Evolutionary conservation across 2,329 filamentous ascomycete genomes (phyloP), one percentile per base, ranked within the genome.

Genomic region (Nemania abortiva): DNA sequence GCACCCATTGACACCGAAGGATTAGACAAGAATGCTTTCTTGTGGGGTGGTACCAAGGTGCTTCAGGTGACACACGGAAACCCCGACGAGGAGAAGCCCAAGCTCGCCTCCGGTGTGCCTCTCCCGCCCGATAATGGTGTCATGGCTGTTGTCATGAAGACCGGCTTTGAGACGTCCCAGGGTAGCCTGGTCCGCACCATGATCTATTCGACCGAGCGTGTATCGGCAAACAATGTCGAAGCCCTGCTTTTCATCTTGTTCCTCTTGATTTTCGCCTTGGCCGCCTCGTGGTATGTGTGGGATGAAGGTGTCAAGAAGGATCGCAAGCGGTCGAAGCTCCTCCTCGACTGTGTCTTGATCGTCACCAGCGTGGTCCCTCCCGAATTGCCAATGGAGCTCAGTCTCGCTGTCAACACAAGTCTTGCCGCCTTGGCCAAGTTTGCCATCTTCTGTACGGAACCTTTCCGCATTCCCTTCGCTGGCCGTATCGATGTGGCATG

Each of bases 201-300:
- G 96, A 99, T 99, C 77, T 99, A 97, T 84, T 98, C 97, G 1
- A 99, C 96, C 1, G 96, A 99, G 82, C 94, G 95, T 73, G 95
- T 99, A 27, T 98, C 95, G n/a, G 96, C 96, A 75, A 98, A 98
- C 84, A 98, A 99, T 78, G 91, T 91, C 53, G 96, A 99, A 82
- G 96, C 96, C 1, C 84, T 99, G n/a, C 87, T 97, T 70, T 99
- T 99, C 84, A 99, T 99, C 74, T 87, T 99, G 68, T 99, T 99
- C 87, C 88, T 99, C 31, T 88, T 97, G 63, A 89, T 98, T 76
- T 99, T 99, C 83, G 97, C 97, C 76, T 89, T 99, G 79, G 97
- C 96, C 65, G 96, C 96, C 61, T 97, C 96, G 13, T 98, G 96
- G 95, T 99, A 99, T 80, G 96, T 99, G 68, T 99, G 96, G 96